A percentile compares a stretch with the other conserved stretches of the same genome.
Conservation (phyloP, 805 yeast genomes). For the Lipomyces sp. region DNA sequence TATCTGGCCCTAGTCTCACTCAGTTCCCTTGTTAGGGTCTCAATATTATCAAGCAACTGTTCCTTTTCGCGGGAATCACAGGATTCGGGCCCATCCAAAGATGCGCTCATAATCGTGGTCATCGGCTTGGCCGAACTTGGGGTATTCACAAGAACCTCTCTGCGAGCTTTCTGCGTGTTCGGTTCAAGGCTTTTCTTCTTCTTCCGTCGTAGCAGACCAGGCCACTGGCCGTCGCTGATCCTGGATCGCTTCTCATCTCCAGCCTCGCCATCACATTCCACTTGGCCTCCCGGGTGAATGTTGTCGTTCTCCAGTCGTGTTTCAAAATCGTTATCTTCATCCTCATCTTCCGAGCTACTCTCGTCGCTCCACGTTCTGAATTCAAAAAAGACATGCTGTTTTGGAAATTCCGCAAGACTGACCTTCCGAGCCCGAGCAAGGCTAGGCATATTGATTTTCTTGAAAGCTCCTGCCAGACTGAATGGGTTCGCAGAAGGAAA, state of each 20-base stretch:
- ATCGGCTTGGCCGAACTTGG: not conserved
- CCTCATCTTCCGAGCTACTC: not conserved
- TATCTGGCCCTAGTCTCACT: not conserved
- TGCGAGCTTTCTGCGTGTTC: not conserved
- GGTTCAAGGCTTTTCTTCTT: not conserved
- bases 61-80: not conserved
- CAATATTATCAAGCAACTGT: not conserved
- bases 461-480: not conserved
- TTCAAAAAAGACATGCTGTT: not conserved
- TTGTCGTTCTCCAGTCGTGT: not conserved
- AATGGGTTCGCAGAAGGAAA: not conserved
- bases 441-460: not conserved
- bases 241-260: not conserved
- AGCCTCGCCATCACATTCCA: not conserved
- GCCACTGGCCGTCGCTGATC: not conserved
- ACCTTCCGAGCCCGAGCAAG: not conserved
- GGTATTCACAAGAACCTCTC: not conserved
- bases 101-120: not conserved
- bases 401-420: not conserved
- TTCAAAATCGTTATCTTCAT: not conserved
- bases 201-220: not conserved
- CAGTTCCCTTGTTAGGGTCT: not conserved
- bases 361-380: slow-evolving; percentile 3
- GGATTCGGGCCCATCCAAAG: not conserved
- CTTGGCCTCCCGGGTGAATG: not conserved